Conservation (phyloP, 2,329 filamentous ascomycete species). For the Drechmeria coniospora region DNA sequence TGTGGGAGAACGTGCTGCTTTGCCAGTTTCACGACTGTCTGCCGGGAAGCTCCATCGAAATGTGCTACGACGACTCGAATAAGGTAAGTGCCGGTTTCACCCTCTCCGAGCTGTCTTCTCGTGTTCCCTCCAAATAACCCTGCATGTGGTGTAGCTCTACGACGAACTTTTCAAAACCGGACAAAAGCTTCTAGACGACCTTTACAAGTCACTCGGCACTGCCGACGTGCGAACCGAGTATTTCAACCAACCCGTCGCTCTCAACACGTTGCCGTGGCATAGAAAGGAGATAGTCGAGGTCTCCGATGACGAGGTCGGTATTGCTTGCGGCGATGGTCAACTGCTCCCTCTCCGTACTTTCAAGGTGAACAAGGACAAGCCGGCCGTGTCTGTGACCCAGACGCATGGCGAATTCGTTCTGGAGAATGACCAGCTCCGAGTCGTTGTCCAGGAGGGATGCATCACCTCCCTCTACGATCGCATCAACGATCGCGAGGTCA, state of each 20-base stretch:
- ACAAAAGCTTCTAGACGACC: slow-evolving; percentile 52
- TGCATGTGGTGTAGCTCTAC: slow-evolving; percentile 46
- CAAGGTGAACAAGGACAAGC: slow-evolving; percentile 25
- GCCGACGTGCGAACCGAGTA: slow-evolving; percentile 23
- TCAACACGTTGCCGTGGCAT: slow-evolving; percentile 83
- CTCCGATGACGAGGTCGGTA: slow-evolving; percentile 33
- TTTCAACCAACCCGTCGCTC: slow-evolving; percentile 38
- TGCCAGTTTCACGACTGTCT: slow-evolving; percentile 98
- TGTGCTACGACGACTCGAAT: slow-evolving; percentile 95
- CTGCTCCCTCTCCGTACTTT: slow-evolving; percentile 35
- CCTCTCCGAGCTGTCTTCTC: background rate
- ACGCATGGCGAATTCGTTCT: slow-evolving; percentile 53
- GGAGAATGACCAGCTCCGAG: slow-evolving; percentile 59
- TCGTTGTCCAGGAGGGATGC: slow-evolving; percentile 57
- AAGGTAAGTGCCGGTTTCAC: slow-evolving; percentile 30
- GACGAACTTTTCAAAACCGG: slow-evolving; percentile 67
- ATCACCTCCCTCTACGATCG: slow-evolving; percentile 79
- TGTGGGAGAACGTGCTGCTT: slow-evolving; percentile 86
- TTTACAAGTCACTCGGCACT: slow-evolving; percentile 53
- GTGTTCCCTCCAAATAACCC: slow-evolving; percentile 2
- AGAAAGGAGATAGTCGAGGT: slow-evolving; percentile 59
- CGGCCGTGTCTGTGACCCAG: slow-evolving; percentile 37
- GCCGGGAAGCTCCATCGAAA: slow-evolving; percentile 87
- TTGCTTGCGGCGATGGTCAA: slow-evolving; percentile 42
- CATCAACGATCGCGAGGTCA: slow-evolving; percentile 56